Conservation (phyloP, 257 asterid genomes). For the Penstemon barbatus region DNA sequence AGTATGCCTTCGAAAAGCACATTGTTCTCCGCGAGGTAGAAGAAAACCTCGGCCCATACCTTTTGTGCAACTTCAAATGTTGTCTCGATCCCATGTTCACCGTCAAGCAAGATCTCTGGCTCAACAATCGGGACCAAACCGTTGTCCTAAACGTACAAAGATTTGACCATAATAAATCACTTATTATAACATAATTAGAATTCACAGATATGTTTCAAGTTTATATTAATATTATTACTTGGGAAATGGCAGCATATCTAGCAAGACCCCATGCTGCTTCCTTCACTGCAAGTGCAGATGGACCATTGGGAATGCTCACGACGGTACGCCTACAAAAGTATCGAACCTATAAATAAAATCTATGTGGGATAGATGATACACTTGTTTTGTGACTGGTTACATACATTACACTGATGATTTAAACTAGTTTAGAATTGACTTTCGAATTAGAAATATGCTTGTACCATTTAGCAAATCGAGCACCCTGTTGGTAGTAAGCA, state of each 20-base stretch:
- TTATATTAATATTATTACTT: conserved; percentile 21
- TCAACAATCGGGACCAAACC: conserved; percentile 66
- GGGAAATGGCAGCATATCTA: conserved; percentile 63
- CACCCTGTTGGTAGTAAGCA: conserved; percentile 64
- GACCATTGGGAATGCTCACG: conserved; percentile 64
- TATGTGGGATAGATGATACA: no score
- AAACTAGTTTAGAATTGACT: not conserved
- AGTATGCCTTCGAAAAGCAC: conserved; percentile 47
- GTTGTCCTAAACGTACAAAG: conserved; percentile 38
- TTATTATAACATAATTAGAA: no score
- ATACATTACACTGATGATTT: no score
- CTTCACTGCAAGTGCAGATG: conserved; percentile 57
- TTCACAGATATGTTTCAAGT: no score
- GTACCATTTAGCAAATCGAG: conserved; percentile 57
- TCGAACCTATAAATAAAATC: not conserved
- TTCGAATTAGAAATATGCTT: not conserved
- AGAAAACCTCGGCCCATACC: conserved; percentile 65
- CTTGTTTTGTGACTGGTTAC: no score
- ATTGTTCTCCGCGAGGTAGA: conserved; percentile 56
- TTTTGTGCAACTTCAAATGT: conserved; percentile 53
- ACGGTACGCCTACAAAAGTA: conserved; percentile 49
- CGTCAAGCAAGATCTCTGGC: conserved; percentile 59
- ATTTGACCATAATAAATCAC: no score
- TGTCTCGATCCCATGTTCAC: conserved; percentile 59
- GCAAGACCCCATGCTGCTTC: conserved; percentile 77